Evolutionary conservation across 768 basidiomycete species (phyloP).

Genomic region (Grammothele lineata): DNA sequence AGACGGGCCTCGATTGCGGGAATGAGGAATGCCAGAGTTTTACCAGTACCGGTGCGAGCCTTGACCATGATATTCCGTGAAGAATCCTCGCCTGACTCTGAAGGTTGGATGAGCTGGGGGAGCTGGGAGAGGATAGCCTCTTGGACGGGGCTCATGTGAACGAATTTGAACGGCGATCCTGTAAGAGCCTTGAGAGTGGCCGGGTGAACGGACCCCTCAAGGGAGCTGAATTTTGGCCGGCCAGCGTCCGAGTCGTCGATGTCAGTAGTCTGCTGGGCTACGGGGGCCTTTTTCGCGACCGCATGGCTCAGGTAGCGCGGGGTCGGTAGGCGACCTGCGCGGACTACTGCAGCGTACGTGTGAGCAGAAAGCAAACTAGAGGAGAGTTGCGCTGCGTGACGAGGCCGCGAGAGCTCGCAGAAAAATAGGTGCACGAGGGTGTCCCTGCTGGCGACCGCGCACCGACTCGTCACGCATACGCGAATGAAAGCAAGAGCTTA

Average conservation of each 20-base stretch:
- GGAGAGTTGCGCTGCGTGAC: too few relatives aligned
- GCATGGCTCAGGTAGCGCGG: background rate
- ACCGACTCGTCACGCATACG: too few relatives aligned
- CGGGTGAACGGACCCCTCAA: conserved; percentile 36
- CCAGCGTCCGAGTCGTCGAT: conserved; percentile 4
- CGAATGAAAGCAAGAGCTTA: too few relatives aligned
- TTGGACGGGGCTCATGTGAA: conserved; percentile 79
- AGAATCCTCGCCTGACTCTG: conserved; percentile 30
- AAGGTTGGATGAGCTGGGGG: conserved; percentile 60
- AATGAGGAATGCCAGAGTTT: conserved; percentile 84
- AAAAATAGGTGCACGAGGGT: too few relatives aligned
- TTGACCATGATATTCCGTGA: conserved; percentile 76
- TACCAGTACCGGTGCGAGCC: conserved; percentile 87
- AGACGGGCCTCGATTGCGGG: conserved; percentile 80
- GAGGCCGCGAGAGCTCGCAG: too few relatives aligned
- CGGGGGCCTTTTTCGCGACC: background rate
- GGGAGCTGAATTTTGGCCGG: conserved; percentile 29
- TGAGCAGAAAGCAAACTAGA: too few relatives aligned
- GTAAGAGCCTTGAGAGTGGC: conserved; percentile 53
- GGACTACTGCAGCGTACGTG: conserved; percentile 5
- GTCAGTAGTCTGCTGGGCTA: background rate
- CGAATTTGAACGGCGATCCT: conserved; percentile 58
- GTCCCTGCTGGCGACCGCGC: too few relatives aligned
- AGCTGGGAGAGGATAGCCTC: conserved; percentile 72
- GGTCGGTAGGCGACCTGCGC: conserved; percentile 10